Conservation (phyloP, 1,284 basidiomycete genomes). For the Sphaerobolus stellatus region DNA sequence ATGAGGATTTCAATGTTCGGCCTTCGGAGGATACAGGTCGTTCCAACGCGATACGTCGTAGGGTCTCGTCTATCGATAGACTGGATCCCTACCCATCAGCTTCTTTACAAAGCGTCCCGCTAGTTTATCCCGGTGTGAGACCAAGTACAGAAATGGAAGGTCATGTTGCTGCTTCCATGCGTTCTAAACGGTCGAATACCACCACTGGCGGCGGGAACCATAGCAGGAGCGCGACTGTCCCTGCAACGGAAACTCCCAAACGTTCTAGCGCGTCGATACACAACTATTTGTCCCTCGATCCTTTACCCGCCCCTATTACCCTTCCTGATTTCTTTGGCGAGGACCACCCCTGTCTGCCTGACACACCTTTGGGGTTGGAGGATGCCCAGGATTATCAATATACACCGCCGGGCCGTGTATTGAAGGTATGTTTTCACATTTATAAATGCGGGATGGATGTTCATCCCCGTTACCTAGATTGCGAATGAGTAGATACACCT, state of each 20-base stretch:
- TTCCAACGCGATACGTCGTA: not conserved
- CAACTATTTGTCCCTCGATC: too few relatives aligned
- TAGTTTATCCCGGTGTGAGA: too few relatives aligned
- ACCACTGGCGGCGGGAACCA: not conserved
- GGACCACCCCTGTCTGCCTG: not conserved
- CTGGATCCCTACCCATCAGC: too few relatives aligned
- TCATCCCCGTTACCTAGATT: too few relatives aligned
- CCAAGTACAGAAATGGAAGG: too few relatives aligned
- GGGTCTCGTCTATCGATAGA: not conserved
- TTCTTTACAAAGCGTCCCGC: too few relatives aligned
- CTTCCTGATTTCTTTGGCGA: conserved; percentile 3
- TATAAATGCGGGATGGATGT: too few relatives aligned
- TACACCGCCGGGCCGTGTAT: not conserved
- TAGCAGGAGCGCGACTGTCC: not conserved
- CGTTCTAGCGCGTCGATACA: not conserved
- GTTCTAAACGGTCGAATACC: not conserved
- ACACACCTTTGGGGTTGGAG: not conserved
- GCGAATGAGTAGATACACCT: conserved; percentile 1
- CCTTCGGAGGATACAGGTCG: not conserved
- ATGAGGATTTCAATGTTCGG: not conserved
- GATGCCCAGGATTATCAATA: not conserved
- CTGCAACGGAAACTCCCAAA: not conserved
- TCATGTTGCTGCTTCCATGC: not conserved
- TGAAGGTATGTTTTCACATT: not conserved
- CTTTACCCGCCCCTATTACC: not conserved